Base-by-base conservation (phyloP, 306 rosid genomes). In the Myrica gale region DNA sequence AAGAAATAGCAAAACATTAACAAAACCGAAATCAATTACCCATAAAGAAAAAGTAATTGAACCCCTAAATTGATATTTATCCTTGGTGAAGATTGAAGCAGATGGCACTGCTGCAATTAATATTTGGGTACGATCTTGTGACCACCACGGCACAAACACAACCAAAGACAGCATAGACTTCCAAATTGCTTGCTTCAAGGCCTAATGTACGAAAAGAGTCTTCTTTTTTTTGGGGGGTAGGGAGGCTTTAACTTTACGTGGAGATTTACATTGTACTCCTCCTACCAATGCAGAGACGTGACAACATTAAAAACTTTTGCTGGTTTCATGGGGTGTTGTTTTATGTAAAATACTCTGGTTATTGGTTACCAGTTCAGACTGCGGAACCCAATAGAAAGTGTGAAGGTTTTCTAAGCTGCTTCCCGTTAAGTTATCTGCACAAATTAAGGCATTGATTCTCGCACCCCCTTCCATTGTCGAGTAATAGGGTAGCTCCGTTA, bases 271-370 rank as follows among this genome's bases (percentile, higher is more conserved):
- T 15, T 20, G 75, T 60, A 74, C 81, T 76, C 78, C 86, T 74
- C 68, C 77, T 84, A 79, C 88, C 90, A 82, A 87, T 82, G 82
- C 84, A 79, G 81, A 82, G 85, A 84, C 52, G 71, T 0, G 39
- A 41, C 78, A 32, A 78, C 85, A 50, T 69, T 32, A 32, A 73
- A 76, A 46, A 81, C 10, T 72, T 81, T 32, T 76, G 74, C 78
- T 78, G 74, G 65, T 69, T 81, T 78, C 83, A 78, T 73, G 75
- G 72, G 68, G 60, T 71, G 62, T 62, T 83, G 75, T 72, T 81
- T 81, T 75, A 78, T 72, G 32, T 20, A n/a, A 56, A 67, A 46
- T 68, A 19, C 69, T 83, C 12, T 79, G 47, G 45, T 26, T 69
- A 77, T 52, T 86, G 84, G 74, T 37, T 51, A 76, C 88, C 83